Evolutionary conservation across 2,329 filamentous ascomycete species (phyloP).

Genomic region (Endoconidiophora laricicola): DNA sequence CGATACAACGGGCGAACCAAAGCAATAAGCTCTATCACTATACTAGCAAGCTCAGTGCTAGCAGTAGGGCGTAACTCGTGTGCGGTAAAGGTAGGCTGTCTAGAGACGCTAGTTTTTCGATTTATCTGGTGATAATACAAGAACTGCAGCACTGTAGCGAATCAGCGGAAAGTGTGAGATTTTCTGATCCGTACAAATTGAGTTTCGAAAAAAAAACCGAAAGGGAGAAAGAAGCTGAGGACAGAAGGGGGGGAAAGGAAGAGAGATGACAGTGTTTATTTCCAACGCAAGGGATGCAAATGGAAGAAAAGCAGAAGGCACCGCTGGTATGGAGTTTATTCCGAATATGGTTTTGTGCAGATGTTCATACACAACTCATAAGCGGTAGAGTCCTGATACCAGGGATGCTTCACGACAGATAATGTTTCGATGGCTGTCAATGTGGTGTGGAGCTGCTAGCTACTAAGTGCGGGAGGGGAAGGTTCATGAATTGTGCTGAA

Average conservation of each 20-base stretch:
- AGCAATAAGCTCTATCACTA: not conserved
- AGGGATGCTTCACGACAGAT: too few species aligned
- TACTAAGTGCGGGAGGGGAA: too few species aligned
- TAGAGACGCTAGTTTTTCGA: not conserved
- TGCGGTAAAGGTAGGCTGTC: too few species aligned
- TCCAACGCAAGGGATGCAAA: too few species aligned
- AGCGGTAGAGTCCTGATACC: too few species aligned
- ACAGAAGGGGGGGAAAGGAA: not conserved
- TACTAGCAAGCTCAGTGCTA: not conserved
- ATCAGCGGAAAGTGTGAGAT: not conserved
- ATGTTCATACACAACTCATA: not conserved
- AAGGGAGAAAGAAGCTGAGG: not conserved
- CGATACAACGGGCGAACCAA: conserved; percentile 8
- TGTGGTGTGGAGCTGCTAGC: too few species aligned
- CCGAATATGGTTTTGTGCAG: too few species aligned
- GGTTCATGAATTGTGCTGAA: too few species aligned
- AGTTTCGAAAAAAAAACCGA: not conserved
- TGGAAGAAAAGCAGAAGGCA: too few species aligned
- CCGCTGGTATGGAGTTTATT: not conserved
- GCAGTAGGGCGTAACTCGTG: not conserved
- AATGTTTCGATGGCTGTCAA: too few species aligned
- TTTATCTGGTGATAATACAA: too few species aligned
- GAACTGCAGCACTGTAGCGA: not conserved
- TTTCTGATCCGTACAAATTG: not conserved
- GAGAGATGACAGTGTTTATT: too few species aligned